Evolutionary conservation across 1,284 basidiomycete species (phyloP).

Genomic region (Termitomyces sp.): DNA sequence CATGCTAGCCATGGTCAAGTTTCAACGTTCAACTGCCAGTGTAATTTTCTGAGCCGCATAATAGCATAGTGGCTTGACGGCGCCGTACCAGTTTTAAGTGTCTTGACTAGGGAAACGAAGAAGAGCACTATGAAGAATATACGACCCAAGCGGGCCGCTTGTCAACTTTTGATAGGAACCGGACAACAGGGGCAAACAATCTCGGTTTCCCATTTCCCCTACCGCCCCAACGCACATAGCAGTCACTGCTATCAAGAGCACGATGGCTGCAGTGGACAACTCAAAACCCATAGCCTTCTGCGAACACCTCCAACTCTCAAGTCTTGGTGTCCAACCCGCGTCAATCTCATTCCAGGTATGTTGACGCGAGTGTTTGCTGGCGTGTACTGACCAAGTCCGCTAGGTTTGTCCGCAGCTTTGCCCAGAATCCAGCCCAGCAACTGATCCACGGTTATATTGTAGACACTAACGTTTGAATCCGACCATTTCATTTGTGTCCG

Average conservation of each 20-base stretch:
- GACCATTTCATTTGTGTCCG: constrained; percentile 96
- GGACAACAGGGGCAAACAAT: neutral
- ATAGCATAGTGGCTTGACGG: no score
- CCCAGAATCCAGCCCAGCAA: neutral
- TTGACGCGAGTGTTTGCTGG: constrained; percentile 30
- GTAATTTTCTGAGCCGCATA: no score
- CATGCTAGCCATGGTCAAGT: no score
- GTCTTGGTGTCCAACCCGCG: constrained; percentile 91
- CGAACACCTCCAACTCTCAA: constrained; percentile 91
- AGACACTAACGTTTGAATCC: constrained; percentile 92
- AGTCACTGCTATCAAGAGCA: constrained; percentile 15
- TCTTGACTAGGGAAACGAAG: no score
- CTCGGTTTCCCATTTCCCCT: neutral
- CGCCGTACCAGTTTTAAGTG: no score
- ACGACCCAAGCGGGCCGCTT: no score
- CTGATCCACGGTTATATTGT: constrained; percentile 9
- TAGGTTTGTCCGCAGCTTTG: constrained; percentile 26
- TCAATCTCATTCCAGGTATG: constrained; percentile 95
- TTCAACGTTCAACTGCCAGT: no score
- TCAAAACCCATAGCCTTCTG: constrained; percentile 79
- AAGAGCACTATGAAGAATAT: no score
- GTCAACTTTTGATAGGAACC: no score
- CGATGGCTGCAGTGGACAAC: constrained; percentile 39
- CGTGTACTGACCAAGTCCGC: constrained; percentile 25
- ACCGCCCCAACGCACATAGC: neutral